A percentile compares a stretch with the other conserved stretches of the same genome.
These are phyloP conservation scores for Trametes sanguinea DNA, from an alignment of 768 basidiomycete species.

Conservation along the genomic window DNA sequence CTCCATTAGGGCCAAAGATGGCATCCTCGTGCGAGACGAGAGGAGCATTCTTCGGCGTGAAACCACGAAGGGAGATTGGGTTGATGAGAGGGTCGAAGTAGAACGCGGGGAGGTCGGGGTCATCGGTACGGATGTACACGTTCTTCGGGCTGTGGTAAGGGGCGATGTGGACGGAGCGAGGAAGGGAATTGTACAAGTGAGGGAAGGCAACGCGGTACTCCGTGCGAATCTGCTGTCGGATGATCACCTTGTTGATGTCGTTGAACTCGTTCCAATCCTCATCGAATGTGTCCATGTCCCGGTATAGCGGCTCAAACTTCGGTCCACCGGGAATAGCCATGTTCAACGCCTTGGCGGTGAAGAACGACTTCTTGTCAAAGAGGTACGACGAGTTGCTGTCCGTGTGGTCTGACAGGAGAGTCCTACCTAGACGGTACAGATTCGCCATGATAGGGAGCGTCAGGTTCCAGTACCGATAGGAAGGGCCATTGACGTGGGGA, in stretches of 20 bases:
- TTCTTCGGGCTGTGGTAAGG: conserved; percentile 94
- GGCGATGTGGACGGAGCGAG: conserved; percentile 90
- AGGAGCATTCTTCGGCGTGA: conserved; percentile 79
- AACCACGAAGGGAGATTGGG: conserved; percentile 90
- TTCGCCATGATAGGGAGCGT: conserved; percentile 96
- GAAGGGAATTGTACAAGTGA: conserved; percentile 96
- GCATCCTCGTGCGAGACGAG: conserved; percentile 86
- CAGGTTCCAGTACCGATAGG: conserved; percentile 92
- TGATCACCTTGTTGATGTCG: conserved; percentile 99
- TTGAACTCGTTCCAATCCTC: conserved; percentile 99
- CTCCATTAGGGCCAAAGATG: conserved; percentile 87
- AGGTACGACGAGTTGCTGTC: conserved; percentile 91
- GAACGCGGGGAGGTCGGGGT: conserved; percentile 98
- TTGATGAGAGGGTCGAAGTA: conserved; percentile 99
- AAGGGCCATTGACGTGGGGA: conserved; percentile 86
- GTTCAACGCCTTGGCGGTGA: conserved; percentile 96
- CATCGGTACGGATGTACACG: conserved; percentile 98
- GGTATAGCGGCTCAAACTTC: conserved; percentile 95
- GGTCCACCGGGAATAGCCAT: conserved; percentile 98
- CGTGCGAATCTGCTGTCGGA: conserved; percentile 96
- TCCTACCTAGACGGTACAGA: conserved; percentile 92
- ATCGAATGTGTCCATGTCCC: conserved; percentile 96
- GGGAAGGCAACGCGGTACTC: conserved; percentile 99
- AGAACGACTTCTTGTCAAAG: conserved; percentile 97
- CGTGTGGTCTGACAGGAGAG: conserved; percentile 88